A percentile compares a stretch with the other conserved stretches of the same genome.
Conservation (phyloP, 2,329 filamentous ascomycete species). For the Aspergillus pseudonomiae region DNA sequence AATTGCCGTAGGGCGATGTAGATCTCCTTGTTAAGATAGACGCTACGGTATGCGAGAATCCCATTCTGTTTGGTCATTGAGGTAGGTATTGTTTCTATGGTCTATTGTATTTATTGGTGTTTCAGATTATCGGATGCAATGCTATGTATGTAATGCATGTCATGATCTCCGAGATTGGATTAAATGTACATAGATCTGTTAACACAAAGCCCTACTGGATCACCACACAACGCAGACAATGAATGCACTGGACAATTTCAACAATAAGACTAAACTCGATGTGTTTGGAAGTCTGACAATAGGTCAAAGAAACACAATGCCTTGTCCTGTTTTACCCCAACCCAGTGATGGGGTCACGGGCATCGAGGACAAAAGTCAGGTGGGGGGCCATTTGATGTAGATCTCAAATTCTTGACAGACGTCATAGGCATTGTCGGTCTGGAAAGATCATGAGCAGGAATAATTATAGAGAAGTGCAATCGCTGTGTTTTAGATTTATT, state of each 20-base stretch:
- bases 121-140: background rate
- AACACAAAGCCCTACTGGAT: background rate
- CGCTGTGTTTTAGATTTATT: background rate
- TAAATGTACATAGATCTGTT: background rate
- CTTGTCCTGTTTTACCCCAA: background rate
- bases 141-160: background rate
- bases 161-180: background rate
- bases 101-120: background rate
- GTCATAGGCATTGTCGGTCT: background rate
- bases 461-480: background rate
- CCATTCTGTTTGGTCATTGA: background rate
- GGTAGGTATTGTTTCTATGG: background rate
- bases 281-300: background rate
- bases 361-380: background rate
- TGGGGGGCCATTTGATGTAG: background rate
- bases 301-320: background rate
- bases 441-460: background rate
- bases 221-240: background rate
- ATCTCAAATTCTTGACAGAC: background rate
- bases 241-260: background rate
- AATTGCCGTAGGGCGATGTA: background rate
- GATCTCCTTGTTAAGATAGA: background rate
- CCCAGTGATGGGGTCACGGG: slow-evolving; percentile 8
- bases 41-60: too few relatives aligned
- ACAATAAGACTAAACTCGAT: background rate